Percentiles rank a stretch among this genome's conserved stretches.
phyloP scores from a whole-genome alignment of 805 yeast species.

The Monosporozyma solicola region DNA sequence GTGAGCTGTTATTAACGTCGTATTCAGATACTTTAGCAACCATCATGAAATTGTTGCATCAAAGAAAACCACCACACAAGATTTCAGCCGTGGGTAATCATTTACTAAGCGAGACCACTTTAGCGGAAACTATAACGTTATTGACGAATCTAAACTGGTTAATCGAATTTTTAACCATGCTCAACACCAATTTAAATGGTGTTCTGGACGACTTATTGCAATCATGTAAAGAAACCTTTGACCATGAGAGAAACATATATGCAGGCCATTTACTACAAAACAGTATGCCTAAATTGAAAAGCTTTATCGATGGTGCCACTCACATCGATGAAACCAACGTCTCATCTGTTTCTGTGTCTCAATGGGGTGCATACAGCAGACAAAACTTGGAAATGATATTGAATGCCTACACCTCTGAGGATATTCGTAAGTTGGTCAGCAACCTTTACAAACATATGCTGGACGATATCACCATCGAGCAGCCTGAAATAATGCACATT shows the following conservation, averaged over 20 bases:
- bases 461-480: slow-evolving; percentile 38
- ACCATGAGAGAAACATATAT: slow-evolving; percentile 33
- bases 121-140: slow-evolving; percentile 38
- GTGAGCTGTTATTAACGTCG: not conserved
- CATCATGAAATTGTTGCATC: slow-evolving; percentile 4
- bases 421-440: slow-evolving; percentile 45
- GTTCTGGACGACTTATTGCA: slow-evolving; percentile 16
- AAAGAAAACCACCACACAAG: not conserved
- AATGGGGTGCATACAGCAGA: slow-evolving; percentile 56
- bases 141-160: slow-evolving; percentile 48
- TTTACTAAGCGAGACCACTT: slow-evolving; percentile 9
- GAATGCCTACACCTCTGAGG: slow-evolving; percentile 47
- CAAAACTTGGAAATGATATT: slow-evolving; percentile 51
- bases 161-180: slow-evolving; percentile 32
- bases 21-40: not conserved
- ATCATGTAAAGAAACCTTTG: slow-evolving; percentile 23
- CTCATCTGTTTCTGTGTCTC: slow-evolving; percentile 38
- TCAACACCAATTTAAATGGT: slow-evolving; percentile 12
- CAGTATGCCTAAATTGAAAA: slow-evolving; percentile 57
- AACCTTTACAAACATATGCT: slow-evolving; percentile 49
- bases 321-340: slow-evolving; percentile 29
- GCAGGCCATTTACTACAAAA: slow-evolving; percentile 40
- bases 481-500: slow-evolving; percentile 20
- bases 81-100: not conserved
- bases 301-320: slow-evolving; percentile 57